phyloP scores from a whole-genome alignment of 2,329 filamentous ascomycete species.

The Cladosporium phlei region DNA sequence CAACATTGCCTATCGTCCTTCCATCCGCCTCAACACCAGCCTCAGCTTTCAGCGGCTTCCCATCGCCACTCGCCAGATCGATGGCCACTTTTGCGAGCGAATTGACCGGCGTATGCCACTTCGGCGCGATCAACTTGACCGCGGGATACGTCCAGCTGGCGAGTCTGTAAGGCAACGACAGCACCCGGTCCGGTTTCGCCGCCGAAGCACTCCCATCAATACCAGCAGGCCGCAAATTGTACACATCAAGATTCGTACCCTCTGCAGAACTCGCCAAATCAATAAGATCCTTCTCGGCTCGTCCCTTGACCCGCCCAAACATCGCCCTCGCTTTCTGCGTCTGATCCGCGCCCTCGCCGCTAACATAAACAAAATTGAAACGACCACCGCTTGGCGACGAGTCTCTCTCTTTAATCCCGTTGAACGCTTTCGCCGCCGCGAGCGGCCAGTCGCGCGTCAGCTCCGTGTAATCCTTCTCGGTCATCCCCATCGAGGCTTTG shows the following conservation, averaged over 20 bases:
- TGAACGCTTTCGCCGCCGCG: slow-evolving; percentile 53
- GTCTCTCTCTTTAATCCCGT: slow-evolving; percentile 43
- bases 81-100: slow-evolving; percentile 46
- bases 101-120: slow-evolving; percentile 38
- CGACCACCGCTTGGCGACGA: neutral
- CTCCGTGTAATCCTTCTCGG: slow-evolving; percentile 48
- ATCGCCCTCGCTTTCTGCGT: slow-evolving; percentile 53
- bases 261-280: slow-evolving; percentile 41
- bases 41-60: slow-evolving; percentile 34
- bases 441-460: slow-evolving; percentile 66
- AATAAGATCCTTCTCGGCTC: slow-evolving; percentile 57
- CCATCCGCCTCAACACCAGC: slow-evolving; percentile 37
- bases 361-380: slow-evolving; percentile 69
- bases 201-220: slow-evolving; percentile 47
- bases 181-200: slow-evolving; percentile 10
- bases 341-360: slow-evolving; percentile 58
- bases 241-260: slow-evolving; percentile 47
- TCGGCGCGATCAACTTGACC: neutral
- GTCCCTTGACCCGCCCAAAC: slow-evolving; percentile 63
- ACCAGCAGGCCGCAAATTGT: slow-evolving; percentile 55
- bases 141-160: neutral
- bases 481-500: slow-evolving; percentile 39
- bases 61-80: slow-evolving; percentile 47
- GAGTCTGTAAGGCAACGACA: slow-evolving; percentile 28
- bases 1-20: slow-evolving; percentile 36